Conservation (phyloP, 2,329 filamentous ascomycete genomes). For the Rhexocercosporidium sp. region DNA sequence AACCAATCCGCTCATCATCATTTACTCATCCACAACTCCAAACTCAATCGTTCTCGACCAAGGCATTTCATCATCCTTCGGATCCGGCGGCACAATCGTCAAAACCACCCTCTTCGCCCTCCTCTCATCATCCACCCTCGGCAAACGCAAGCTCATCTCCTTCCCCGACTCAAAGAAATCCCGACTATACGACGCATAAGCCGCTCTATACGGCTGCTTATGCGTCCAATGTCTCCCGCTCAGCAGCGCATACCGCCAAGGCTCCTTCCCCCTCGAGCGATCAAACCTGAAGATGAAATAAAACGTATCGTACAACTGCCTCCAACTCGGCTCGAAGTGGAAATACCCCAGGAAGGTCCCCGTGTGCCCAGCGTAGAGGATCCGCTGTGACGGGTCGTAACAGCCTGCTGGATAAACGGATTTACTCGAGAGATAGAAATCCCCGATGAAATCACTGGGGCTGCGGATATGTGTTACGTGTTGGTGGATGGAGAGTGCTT, state of each 20-base stretch:
- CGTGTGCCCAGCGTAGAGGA: background rate
- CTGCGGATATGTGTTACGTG: background rate
- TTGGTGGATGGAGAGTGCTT: background rate
- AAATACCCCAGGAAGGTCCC: background rate
- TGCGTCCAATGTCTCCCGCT: background rate
- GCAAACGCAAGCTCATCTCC: background rate
- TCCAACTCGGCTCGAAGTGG: background rate
- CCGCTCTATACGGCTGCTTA: background rate
- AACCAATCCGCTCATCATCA: too few relatives aligned
- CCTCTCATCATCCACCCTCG: background rate
- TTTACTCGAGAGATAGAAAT: background rate
- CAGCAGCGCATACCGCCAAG: background rate
- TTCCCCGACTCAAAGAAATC: background rate
- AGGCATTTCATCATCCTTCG: background rate
- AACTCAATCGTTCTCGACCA: too few relatives aligned
- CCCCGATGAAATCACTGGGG: background rate
- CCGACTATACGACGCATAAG: background rate
- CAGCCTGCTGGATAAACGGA: background rate
- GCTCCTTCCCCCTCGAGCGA: background rate
- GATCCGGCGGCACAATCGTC: background rate
- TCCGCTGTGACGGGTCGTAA: background rate
- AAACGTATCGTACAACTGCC: background rate
- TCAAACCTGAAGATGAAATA: background rate
- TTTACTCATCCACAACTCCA: too few relatives aligned
- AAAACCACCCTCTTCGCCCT: background rate